phyloP scores from a whole-genome alignment of 1,139 yeast genomes.

The Yamadazyma mexicana region DNA sequence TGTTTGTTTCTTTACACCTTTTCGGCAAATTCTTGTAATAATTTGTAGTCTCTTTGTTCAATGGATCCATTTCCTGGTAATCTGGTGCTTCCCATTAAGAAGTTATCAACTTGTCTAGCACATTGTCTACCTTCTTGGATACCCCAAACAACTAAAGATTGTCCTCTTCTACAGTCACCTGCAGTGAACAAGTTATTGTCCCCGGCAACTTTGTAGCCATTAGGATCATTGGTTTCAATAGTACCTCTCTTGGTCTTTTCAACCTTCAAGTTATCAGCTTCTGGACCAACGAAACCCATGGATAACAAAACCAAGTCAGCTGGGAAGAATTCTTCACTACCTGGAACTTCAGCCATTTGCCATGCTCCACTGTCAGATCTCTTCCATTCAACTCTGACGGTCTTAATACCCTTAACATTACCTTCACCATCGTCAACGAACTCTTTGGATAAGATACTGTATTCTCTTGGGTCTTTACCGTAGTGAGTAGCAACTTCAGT shows the following conservation, averaged over 20 bases:
- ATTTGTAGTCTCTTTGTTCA: slow-evolving; percentile 74
- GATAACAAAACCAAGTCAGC: slow-evolving; percentile 93
- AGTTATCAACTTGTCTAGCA: slow-evolving; percentile 89
- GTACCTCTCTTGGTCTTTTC: slow-evolving; percentile 85
- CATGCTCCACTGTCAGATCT: slow-evolving; percentile 94
- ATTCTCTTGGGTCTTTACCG: slow-evolving; percentile 97
- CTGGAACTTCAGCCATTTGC: slow-evolving; percentile 98
- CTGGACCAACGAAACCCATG: slow-evolving; percentile 98
- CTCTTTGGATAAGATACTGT: slow-evolving; percentile 91
- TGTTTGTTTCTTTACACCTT: slow-evolving; percentile 24
- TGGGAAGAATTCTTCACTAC: slow-evolving; percentile 89
- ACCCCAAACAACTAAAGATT: slow-evolving; percentile 98
- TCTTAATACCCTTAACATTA: slow-evolving; percentile 88
- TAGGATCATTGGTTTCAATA: slow-evolving; percentile 64
- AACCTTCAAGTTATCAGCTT: slow-evolving; percentile 73
- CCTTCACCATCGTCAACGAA: slow-evolving; percentile 94
- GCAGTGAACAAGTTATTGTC: slow-evolving; percentile 82
- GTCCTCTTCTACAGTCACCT: slow-evolving; percentile 99
- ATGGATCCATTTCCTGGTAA: slow-evolving; percentile 95
- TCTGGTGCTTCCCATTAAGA: slow-evolving; percentile 73
- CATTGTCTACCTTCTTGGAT: slow-evolving; percentile 99
- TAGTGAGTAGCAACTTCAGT: slow-evolving; percentile 92
- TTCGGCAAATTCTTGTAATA: slow-evolving; percentile 72
- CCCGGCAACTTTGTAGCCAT: slow-evolving; percentile 65
- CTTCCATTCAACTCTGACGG: slow-evolving; percentile 98